Conservation (phyloP, 179 eudicot species). For the Spinacia oleracea region DNA sequence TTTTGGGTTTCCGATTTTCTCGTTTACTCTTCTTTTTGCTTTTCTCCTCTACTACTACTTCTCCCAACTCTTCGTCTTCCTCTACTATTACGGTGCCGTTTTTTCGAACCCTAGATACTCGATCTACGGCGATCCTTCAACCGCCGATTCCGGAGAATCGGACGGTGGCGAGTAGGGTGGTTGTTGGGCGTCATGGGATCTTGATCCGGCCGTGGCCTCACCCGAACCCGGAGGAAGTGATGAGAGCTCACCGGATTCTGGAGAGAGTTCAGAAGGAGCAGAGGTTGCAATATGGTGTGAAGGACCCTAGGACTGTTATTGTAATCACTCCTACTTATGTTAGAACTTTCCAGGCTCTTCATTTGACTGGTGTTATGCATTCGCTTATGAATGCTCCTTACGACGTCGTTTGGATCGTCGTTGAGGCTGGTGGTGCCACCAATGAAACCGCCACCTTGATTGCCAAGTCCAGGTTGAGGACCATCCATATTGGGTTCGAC, state of each 20-base stretch:
- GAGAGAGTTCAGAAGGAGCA: constrained; percentile 91
- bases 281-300: constrained; percentile 76
- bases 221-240: constrained; percentile 80
- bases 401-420: constrained; percentile 81
- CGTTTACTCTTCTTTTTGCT: constrained; percentile 69
- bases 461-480: constrained; percentile 52
- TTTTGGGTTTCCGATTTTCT: constrained; percentile 87
- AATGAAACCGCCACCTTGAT: constrained; percentile 75
- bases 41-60: constrained; percentile 40
- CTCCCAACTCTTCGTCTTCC: constrained; percentile 1
- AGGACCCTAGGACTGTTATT: constrained; percentile 60
- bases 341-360: constrained; percentile 81
- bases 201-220: constrained; percentile 94
- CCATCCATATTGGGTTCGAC: constrained; percentile 65
- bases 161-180: constrained; percentile 53
- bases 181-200: constrained; percentile 92
- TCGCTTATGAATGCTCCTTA: constrained; percentile 80
- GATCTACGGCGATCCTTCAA: constrained; percentile 8
- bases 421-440: constrained; percentile 81
- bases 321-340: constrained; percentile 90
- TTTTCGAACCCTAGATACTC: constrained; percentile 7
- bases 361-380: constrained; percentile 88
- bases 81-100: constrained; percentile 30
- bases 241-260: constrained; percentile 79
- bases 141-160: constrained; percentile 26